Evolutionary conservation across 371 early-diverging fungal genomes (phyloP).

Genomic region (Haplosporangium sp.): DNA sequence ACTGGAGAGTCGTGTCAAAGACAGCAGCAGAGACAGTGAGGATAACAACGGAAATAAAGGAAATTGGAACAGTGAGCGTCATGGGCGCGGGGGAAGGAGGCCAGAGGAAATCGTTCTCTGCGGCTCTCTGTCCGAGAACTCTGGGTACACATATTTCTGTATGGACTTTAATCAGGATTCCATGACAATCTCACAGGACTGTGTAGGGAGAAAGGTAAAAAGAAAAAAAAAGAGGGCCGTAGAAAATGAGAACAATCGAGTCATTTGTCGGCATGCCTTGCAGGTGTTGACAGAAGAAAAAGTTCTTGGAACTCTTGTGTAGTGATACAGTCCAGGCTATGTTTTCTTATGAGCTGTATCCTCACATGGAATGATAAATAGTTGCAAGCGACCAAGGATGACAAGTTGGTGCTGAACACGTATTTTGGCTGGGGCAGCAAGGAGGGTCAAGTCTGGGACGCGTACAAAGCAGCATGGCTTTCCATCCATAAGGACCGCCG

Average conservation of each 20-base stretch:
- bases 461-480: conserved; percentile 58
- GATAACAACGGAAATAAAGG: neutral
- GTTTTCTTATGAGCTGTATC: neutral
- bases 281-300: neutral
- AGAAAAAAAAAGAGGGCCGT: neutral
- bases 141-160: conserved; percentile 67
- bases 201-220: conserved; percentile 46
- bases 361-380: too few species aligned
- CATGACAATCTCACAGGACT: conserved; percentile 63
- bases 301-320: neutral
- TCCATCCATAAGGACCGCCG: conserved; percentile 30
- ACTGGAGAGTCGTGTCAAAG: conserved; percentile 29
- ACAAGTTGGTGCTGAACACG: conserved; percentile 25
- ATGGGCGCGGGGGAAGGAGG: neutral
- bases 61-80: too few species aligned
- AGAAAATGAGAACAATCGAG: neutral
- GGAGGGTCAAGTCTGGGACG: conserved; percentile 61
- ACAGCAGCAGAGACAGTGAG: neutral
- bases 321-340: too few species aligned
- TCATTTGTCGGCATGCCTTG: too few species aligned
- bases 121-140: conserved; percentile 65
- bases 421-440: conserved; percentile 39
- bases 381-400: conserved; percentile 12
- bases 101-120: conserved; percentile 55
- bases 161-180: conserved; percentile 58